phyloP scores from a whole-genome alignment of 306 rosid genomes.

The Rubus parviflorus region DNA sequence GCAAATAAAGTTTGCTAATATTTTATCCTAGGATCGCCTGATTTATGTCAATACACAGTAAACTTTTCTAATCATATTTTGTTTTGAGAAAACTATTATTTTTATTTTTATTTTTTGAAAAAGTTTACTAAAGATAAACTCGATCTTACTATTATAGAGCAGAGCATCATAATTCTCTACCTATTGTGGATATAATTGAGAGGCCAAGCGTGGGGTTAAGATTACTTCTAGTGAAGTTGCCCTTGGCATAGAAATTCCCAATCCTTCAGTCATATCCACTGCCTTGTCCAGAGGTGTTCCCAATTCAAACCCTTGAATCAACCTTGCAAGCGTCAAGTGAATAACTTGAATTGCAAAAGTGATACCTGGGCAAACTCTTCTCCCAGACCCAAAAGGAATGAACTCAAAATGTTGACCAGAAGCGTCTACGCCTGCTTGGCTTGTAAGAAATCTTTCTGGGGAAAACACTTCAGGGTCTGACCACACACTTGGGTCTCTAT shows the following conservation, averaged over 20 bases:
- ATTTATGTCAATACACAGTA: too few species aligned
- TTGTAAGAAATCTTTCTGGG: slow-evolving; percentile 49
- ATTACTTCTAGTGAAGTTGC: slow-evolving; percentile 36
- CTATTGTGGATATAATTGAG: slow-evolving; percentile 6
- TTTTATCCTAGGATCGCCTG: too few species aligned
- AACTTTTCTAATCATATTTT: too few species aligned
- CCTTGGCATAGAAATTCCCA: slow-evolving; percentile 49
- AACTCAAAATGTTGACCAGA: slow-evolving; percentile 42
- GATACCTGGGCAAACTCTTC: slow-evolving; percentile 59
- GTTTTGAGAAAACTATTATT: too few species aligned
- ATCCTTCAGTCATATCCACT: slow-evolving; percentile 53
- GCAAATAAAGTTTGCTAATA: too few species aligned
- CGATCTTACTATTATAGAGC: too few species aligned
- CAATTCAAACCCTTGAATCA: slow-evolving; percentile 57
- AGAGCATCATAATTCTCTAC: too few species aligned
- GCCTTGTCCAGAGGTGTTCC: slow-evolving; percentile 18
- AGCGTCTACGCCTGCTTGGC: slow-evolving; percentile 33
- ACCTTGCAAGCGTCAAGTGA: slow-evolving; percentile 41
- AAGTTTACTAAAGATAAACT: too few species aligned
- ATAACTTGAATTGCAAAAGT: slow-evolving; percentile 41
- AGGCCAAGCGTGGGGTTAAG: slow-evolving; percentile 33
- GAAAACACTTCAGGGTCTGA: slow-evolving; percentile 40
- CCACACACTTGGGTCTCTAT: slow-evolving; percentile 56
- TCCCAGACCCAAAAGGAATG: slow-evolving; percentile 54
- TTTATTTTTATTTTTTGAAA: too few species aligned